These are phyloP conservation scores for Aureobasidium leucospermi DNA, from an alignment of 2,329 filamentous ascomycete genomes.

Conservation along the genomic window DNA sequence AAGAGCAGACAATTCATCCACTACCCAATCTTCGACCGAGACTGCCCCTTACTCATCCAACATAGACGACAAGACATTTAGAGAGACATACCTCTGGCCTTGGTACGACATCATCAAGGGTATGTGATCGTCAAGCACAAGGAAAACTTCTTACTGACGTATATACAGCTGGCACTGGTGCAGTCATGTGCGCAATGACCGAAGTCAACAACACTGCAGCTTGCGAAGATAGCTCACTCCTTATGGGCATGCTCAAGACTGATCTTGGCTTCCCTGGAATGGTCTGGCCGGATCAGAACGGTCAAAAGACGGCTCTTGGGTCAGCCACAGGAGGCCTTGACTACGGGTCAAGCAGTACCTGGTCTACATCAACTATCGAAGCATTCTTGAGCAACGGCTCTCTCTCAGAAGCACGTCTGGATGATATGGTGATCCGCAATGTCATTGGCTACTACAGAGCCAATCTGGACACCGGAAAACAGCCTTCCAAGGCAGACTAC, in stretches of 20 bases:
- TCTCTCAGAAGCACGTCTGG: slow-evolving; percentile 28
- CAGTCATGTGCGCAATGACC: slow-evolving; percentile 16
- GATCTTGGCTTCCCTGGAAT: slow-evolving; percentile 77
- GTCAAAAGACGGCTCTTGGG: background rate
- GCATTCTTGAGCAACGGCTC: slow-evolving; percentile 25
- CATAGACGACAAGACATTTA: slow-evolving; percentile 23
- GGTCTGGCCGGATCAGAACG: slow-evolving; percentile 47
- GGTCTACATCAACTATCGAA: background rate
- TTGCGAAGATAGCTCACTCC: slow-evolving; percentile 5
- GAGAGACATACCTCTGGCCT: slow-evolving; percentile 28
- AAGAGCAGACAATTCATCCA: background rate
- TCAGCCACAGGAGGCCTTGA: slow-evolving; percentile 45
- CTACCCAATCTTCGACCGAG: background rate
- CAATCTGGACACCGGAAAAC: slow-evolving; percentile 38
- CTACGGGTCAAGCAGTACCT: slow-evolving; percentile 43
- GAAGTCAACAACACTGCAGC: slow-evolving; percentile 18
- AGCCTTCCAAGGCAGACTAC: slow-evolving; percentile 31
- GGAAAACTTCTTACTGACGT: background rate
- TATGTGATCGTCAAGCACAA: background rate
- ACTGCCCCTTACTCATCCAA: slow-evolving; percentile 10
- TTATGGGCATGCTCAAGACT: slow-evolving; percentile 62
- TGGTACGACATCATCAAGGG: slow-evolving; percentile 23
- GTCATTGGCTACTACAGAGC: slow-evolving; percentile 43
- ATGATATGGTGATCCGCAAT: slow-evolving; percentile 38
- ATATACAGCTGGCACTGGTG: slow-evolving; percentile 18